These are phyloP conservation scores for Alternaria arborescens DNA, from an alignment of 2,329 filamentous ascomycete species.

Conservation along the genomic window DNA sequence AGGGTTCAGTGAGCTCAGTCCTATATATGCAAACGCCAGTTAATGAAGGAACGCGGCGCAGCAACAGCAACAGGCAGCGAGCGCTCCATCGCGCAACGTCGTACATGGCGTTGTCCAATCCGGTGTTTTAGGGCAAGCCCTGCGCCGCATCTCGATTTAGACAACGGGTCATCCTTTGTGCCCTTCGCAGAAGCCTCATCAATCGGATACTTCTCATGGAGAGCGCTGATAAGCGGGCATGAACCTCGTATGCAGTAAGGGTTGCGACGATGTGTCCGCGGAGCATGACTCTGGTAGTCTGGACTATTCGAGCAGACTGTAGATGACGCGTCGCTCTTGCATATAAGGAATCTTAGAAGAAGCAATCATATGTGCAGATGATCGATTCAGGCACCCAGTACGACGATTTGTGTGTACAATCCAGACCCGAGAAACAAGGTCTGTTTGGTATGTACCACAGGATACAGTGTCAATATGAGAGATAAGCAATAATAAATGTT, in stretches of 20 bases:
- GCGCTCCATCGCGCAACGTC: background rate
- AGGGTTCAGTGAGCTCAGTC: background rate
- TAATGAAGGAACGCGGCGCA: slow-evolving; percentile 2
- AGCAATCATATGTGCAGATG: slow-evolving; percentile 1
- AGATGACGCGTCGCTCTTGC: background rate
- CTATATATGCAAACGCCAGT: background rate
- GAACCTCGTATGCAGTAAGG: background rate
- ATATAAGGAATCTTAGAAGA: background rate
- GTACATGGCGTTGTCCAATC: slow-evolving; percentile 5
- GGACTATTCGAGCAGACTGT: background rate
- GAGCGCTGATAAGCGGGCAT: background rate
- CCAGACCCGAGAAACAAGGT: background rate
- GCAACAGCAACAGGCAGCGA: background rate
- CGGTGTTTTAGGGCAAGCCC: background rate
- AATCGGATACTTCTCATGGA: background rate
- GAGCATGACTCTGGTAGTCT: background rate
- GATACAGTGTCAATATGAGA: background rate
- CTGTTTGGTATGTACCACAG: background rate
- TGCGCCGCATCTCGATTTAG: slow-evolving; percentile 5
- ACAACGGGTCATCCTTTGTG: background rate
- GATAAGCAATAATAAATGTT: background rate
- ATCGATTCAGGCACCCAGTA: background rate
- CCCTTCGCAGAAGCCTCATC: background rate
- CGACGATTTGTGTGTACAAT: background rate
- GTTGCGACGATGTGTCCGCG: background rate